These are phyloP conservation scores for Creolimax fragrantissima DNA, from an alignment of 78 protist genomes.

Conservation along the genomic window DNA sequence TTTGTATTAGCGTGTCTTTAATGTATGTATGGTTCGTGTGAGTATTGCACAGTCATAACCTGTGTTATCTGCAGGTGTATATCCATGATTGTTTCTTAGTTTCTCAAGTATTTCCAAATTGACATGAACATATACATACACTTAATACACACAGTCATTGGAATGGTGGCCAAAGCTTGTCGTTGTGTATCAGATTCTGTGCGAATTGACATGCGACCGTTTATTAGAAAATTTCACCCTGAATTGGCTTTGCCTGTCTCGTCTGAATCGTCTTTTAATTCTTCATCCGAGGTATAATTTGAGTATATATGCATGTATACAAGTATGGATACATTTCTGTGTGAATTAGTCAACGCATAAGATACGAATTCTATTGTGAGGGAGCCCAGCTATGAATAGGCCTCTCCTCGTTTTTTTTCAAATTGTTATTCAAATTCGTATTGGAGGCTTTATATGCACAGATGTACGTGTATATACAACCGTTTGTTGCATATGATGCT, in stretches of 20 bases:
- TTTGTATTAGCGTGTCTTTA: too few species aligned
- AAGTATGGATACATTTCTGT: not conserved
- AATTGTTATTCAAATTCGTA: not conserved
- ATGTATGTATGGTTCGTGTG: too few species aligned
- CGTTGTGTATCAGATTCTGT: conserved; percentile 1
- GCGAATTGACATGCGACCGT: not conserved
- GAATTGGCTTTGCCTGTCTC: not conserved
- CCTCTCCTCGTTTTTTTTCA: not conserved
- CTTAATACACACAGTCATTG: not conserved
- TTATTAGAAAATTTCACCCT: not conserved
- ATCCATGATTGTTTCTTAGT: not conserved
- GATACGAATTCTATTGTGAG: not conserved
- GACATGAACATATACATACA: not conserved
- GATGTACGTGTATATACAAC: not conserved
- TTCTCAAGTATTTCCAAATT: too few species aligned
- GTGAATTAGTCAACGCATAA: not conserved
- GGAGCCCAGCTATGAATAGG: not conserved
- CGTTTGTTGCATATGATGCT: too few species aligned
- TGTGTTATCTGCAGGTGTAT: not conserved
- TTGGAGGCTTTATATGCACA: not conserved
- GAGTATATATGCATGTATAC: not conserved
- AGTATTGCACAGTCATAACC: not conserved
- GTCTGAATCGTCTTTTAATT: not conserved
- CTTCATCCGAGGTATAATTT: not conserved
- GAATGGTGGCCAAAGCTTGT: not conserved